Percentiles rank a stretch among this genome's conserved stretches.
These are phyloP conservation scores for Cyberlindnera mycetangii DNA, from an alignment of 805 yeast genomes.

Conservation along the genomic window DNA sequence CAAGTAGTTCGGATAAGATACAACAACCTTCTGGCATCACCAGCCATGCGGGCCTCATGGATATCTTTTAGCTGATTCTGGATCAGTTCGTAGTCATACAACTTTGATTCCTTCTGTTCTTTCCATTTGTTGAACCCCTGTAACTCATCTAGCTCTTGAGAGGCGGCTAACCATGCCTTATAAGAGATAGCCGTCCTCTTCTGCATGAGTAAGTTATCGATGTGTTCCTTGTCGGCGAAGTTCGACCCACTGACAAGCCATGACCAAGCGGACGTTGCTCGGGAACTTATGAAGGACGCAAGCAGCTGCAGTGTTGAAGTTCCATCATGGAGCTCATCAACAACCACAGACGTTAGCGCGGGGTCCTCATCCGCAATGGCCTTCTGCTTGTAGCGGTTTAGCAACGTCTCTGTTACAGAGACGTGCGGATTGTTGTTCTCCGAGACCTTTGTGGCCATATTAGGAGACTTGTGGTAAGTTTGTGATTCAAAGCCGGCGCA, in stretches of 20 bases:
- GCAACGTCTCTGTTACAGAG: slow-evolving; percentile 7
- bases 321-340: slow-evolving; percentile 1
- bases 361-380: not conserved
- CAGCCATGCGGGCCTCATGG: slow-evolving; percentile 50
- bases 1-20: slow-evolving; percentile 82
- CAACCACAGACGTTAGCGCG: not conserved
- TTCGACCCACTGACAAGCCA: slow-evolving; percentile 12
- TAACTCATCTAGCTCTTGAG: slow-evolving; percentile 60
- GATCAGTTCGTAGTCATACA: slow-evolving; percentile 72
- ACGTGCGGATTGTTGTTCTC: not conserved
- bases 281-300: not conserved
- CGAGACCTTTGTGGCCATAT: not conserved
- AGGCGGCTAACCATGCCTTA: slow-evolving; percentile 64
- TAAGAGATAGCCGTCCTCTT: slow-evolving; percentile 50
- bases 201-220: slow-evolving; percentile 38
- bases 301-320: slow-evolving; percentile 3
- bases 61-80: slow-evolving; percentile 50
- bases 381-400: slow-evolving; percentile 14
- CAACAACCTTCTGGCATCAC: slow-evolving; percentile 59
- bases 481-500: too few species aligned
- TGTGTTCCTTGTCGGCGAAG: slow-evolving; percentile 33
- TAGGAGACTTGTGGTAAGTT: not conserved
- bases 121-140: slow-evolving; percentile 76
- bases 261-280: slow-evolving; percentile 1
- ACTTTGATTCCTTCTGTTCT: slow-evolving; percentile 48